Evolutionary conservation across 495 filamentous ascomycete genomes (phyloP), one percentile per base, ranked within the genome.

Genomic region (Opeltia flavorubescens): DNA sequence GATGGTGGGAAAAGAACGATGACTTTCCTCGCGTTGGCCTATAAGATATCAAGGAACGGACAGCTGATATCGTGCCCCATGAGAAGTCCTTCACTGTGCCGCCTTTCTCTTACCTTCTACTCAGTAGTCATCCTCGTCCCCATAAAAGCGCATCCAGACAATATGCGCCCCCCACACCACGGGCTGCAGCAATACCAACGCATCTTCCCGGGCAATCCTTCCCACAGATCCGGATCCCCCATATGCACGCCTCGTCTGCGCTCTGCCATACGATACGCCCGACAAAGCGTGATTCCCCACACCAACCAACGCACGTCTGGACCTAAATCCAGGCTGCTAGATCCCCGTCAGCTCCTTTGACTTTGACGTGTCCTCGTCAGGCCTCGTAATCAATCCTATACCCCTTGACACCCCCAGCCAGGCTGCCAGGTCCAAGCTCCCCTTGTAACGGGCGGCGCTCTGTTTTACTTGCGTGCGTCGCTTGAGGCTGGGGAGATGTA

Each of bases 251-350:
- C 25, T 44, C 42, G 30, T 13, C 26, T 44, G 42, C 42, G n/a
- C 26, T 18, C 21, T 30, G 23, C 42, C 42, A 44, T 30, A 44
- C 42, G 42, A 44, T 44, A 44, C 42, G 42, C 42, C 42, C 42
- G 42, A 44, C 42, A 44, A 26, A 29, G 24, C 42, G 26, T 29
- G 15, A 40, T 44, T 30, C 42, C 42, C 42, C 42, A 44, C 42
- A 44, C 42, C 42, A 44, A 33, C 29, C 42, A 26, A 31, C 42
- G 42, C 42, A 44, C 30, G 20, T 44, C 21, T 44, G 24, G 15
- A 41, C 18, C 38, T 41, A 15, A n/a, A n/a, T 21, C 38, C 18
- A 6, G 13, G 18, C 38, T 20, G 4, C 15, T 21, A 21, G 21
- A 21, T 23, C 13, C 38, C 38, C 38, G 17, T 21, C 38, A 17